phyloP scores from a whole-genome alignment of 768 basidiomycete species.

The Megacollybia marginata region DNA sequence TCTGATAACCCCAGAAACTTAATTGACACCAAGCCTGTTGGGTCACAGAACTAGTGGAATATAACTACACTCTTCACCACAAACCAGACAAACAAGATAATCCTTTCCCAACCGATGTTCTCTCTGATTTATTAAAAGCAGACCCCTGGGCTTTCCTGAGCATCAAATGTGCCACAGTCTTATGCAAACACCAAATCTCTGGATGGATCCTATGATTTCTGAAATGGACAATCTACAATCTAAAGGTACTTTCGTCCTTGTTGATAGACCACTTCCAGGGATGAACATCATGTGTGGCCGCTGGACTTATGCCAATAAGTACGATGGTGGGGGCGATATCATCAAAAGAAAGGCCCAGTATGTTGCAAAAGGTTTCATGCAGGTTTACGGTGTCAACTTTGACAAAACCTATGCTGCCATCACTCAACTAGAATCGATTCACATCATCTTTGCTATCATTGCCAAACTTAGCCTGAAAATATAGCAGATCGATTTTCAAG shows the following conservation, averaged over 20 bases:
- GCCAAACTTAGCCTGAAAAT: constrained; percentile 19
- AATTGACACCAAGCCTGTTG: too few species aligned
- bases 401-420: constrained; percentile 12
- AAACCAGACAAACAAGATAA: too few species aligned
- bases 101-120: too few species aligned
- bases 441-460: constrained; percentile 17
- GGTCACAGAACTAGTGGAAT: too few species aligned
- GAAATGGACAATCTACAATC: constrained; percentile 14
- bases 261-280: not conserved
- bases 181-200: constrained; percentile 8
- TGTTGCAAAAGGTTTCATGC: constrained; percentile 21
- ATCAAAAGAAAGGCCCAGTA: constrained; percentile 19
- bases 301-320: constrained; percentile 23
- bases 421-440: constrained; percentile 11
- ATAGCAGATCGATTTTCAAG: constrained; percentile 25
- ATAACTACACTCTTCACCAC: too few species aligned
- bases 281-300: constrained; percentile 9
- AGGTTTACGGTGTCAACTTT: constrained; percentile 26
- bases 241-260: constrained; percentile 11
- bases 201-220: constrained; percentile 6
- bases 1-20: too few species aligned
- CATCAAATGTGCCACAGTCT: not conserved
- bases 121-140: too few species aligned
- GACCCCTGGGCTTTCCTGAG: not conserved
- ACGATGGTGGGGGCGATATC: constrained; percentile 18